Base-by-base conservation (phyloP, 352 stramenopile species). In the Sclerospora graminicola region DNA sequence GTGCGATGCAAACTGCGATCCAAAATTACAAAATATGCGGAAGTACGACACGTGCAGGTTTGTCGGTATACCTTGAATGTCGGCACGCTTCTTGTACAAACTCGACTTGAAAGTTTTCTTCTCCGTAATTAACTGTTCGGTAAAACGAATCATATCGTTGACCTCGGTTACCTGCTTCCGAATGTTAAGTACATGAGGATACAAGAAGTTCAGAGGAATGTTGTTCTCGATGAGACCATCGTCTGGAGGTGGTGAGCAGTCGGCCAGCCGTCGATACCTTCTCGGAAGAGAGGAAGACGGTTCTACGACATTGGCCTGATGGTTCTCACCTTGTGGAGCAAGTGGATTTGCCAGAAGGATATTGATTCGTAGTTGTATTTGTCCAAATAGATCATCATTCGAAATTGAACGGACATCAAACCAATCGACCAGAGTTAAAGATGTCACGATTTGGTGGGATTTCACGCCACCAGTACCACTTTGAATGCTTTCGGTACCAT, bases 31-130 rank as follows among this genome's bases (percentile, higher is more conserved):
- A 31, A 79, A 69, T 24, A 92, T 84, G n/a, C 76, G 70, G 35
- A 89, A 89, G 35, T 84, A 89, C 11, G 81, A 85, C 5, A 93
- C 69, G 40, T 90, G 79, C 8, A 93, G 44, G 27, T 93, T 93
- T 7, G 81, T 93, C 6, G 79, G 69, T 24, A 93, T 85, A 8
- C 59, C 80, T 38, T 88, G 76, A 21, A 88, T 83, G 34, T 89
- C 78, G 0, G 73, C 69, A 20, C 76, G 73, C 33, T 89, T 84
- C 52, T 89, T 93, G 55, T 86, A 61, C 31, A 79, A 48, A 43
- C 75, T 89, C 8, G 78, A 87, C 38, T 93, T 93, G 55, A 93
- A 93, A 11, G 80, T 89, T 27, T 78, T 78, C 31, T 82, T 71
- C 11, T 86, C 71, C 9, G 71, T 60, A 13, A 89, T 51, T 38